A percentile compares a stretch with the other conserved stretches of the same genome.
Evolutionary conservation across 768 basidiomycete species (phyloP).

Genomic region (Clathrus columnatus): DNA sequence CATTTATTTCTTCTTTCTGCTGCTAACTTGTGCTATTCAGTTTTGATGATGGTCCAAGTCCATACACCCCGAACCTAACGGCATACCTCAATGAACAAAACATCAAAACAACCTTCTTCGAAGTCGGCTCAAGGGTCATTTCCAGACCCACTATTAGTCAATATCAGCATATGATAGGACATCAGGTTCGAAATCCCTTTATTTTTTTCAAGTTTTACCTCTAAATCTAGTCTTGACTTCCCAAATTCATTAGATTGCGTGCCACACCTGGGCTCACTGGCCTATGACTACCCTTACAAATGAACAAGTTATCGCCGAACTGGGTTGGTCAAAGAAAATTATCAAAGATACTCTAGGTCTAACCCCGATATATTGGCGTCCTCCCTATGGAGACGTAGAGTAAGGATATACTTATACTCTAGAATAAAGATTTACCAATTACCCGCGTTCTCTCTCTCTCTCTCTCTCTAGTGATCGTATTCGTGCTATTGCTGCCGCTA

Average conservation of each 20-base stretch:
- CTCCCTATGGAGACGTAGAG: constrained; percentile 79
- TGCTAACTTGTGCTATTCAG: constrained; percentile 24
- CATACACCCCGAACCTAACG: constrained; percentile 66
- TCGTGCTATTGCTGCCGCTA: constrained; percentile 70
- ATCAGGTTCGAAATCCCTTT: constrained; percentile 37
- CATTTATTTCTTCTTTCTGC: not conserved
- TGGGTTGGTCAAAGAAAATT: constrained; percentile 80
- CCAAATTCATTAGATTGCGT: constrained; percentile 41
- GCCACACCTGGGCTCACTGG: constrained; percentile 67
- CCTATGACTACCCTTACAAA: constrained; percentile 65
- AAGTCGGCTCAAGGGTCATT: constrained; percentile 73
- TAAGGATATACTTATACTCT: constrained; percentile 22
- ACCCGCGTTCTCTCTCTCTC: too few species aligned
- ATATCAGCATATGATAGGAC: constrained; percentile 64
- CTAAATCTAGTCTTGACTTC: too few species aligned
- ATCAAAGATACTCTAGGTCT: constrained; percentile 78
- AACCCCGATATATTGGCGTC: constrained; percentile 71
- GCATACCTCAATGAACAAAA: constrained; percentile 53
- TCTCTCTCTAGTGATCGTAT: constrained; percentile 60
- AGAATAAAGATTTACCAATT: not conserved
- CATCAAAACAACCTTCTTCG: constrained; percentile 80
- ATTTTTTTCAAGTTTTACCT: too few species aligned
- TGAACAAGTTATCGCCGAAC: constrained; percentile 77
- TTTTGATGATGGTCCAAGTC: constrained; percentile 75
- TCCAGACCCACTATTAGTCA: constrained; percentile 63